Percentiles rank a stretch among this genome's conserved stretches.
These are phyloP conservation scores for Mantamonas sphyraenae DNA, from an alignment of 78 protist species.

Conservation along the genomic window DNA sequence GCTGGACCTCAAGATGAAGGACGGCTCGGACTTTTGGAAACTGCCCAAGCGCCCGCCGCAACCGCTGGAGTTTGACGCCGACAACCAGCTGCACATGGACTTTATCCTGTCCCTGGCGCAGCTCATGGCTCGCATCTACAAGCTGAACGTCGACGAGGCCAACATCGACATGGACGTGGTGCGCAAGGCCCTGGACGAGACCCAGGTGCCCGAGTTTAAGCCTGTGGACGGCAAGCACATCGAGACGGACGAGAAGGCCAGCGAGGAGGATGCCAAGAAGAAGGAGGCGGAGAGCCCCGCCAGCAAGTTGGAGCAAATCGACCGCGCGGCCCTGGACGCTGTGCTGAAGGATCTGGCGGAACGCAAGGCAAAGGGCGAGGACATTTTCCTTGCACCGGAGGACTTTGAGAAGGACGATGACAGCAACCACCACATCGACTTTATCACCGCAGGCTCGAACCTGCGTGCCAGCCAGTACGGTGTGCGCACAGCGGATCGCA, in stretches of 20 bases:
- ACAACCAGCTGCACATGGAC: conserved; percentile 39
- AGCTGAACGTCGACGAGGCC: neutral
- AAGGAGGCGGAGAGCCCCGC: neutral
- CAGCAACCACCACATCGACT: conserved; percentile 97
- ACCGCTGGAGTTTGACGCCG: conserved; percentile 31
- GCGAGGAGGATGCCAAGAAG: too few species aligned
- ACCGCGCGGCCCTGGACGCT: too few species aligned
- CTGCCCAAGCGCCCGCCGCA: conserved; percentile 61
- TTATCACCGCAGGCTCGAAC: conserved; percentile 91
- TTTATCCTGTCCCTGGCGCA: conserved; percentile 64
- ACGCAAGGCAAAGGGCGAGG: too few species aligned
- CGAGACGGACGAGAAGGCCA: conserved; percentile 10
- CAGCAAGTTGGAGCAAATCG: neutral
- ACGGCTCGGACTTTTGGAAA: conserved; percentile 33
- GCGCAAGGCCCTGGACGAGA: conserved; percentile 13
- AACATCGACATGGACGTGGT: neutral
- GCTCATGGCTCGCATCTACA: conserved; percentile 55
- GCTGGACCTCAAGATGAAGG: conserved; percentile 73
- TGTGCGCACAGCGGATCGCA: conserved; percentile 67
- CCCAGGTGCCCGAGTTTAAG: conserved; percentile 41
- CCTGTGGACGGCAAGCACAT: conserved; percentile 34
- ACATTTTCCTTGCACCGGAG: too few species aligned
- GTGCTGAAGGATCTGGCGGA: too few species aligned
- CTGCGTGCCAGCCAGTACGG: conserved; percentile 93
- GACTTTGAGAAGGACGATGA: conserved; percentile 92